Evolutionary conservation across 306 rosid genomes (phyloP), one percentile per base, ranked within the genome.

Genomic region (Cucumis hystrix): DNA sequence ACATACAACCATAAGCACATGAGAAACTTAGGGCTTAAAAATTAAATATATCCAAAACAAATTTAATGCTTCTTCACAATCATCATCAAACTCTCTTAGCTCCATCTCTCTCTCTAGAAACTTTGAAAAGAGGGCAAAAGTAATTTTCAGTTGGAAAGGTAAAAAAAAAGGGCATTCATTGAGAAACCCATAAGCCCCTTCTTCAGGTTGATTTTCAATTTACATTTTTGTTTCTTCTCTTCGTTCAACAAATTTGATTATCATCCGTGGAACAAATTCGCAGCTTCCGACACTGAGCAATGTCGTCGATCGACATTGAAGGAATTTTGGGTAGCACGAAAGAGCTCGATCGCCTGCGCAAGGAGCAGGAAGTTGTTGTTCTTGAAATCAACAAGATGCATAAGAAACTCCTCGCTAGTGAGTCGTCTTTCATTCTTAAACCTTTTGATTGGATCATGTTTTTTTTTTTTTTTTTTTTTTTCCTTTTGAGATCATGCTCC

Each of bases 311-410:
- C 64, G 97, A 95, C 76, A 83, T 95, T 83, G 82, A 76, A 4
- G 87, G 87, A 71, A 91, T 95, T 65, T 78, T 95, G 84, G 97
- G 85, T 25, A 88, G 68, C 77, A 81, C 99, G 43, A 95, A 91
- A 78, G 99, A 92, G 83, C 90, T 95, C 40, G 99, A 95, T 87
- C 97, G 89, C 84, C 78, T 92, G 21, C 82, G 99, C 90, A 92
- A 90, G 84, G 89, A 89, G 8, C 97, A 83, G 51, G 99, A 95
- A 76, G 92, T 87, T 0, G 85, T 95, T 70, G 87, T 95, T n/a
- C 30, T 21, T 18, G 97, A 95, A 68, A 95, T 95, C 80, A 95
- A 95, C 83, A 95, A 91, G 87, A 87, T 95, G 81, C 99, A 95
- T 76, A 95, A 91, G 89, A 95, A 91, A 87, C 97, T 95, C 79